Conservation (phyloP, 2,329 filamentous ascomycete species). For the Aschersonia sp. region DNA sequence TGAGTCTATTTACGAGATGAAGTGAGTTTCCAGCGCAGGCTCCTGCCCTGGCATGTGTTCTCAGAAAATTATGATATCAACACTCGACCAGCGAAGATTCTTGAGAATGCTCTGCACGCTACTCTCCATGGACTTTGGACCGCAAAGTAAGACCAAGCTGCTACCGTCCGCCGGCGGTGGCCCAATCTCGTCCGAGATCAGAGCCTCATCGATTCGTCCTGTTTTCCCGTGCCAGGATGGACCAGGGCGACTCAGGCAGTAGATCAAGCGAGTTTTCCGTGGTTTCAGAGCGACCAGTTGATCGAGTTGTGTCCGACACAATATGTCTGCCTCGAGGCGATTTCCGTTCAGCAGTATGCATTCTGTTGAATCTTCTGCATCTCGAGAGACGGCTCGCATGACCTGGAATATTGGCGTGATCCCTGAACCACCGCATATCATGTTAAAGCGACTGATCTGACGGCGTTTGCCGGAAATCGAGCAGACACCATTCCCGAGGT, state of each 20-base stretch:
- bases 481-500: constrained; percentile 53
- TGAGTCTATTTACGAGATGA: no score
- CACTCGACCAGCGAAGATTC: constrained; percentile 47
- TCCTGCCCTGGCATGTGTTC: not conserved
- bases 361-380: constrained; percentile 45
- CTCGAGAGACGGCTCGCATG: constrained; percentile 55
- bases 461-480: constrained; percentile 41
- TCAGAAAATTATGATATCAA: constrained; percentile 14
- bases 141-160: constrained; percentile 63
- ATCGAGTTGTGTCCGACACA: constrained; percentile 64
- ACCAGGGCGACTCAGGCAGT: constrained; percentile 52
- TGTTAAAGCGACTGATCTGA: constrained; percentile 54
- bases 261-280: constrained; percentile 47
- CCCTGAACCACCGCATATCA: constrained; percentile 82
- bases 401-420: constrained; percentile 89
- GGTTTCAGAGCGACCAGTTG: constrained; percentile 35
- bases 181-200: constrained; percentile 47
- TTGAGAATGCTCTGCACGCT: constrained; percentile 37
- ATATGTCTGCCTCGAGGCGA: constrained; percentile 62
- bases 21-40: no score
- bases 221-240: constrained; percentile 52
- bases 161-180: constrained; percentile 25
- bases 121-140: constrained; percentile 62
- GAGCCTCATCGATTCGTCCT: constrained; percentile 49
- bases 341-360: constrained; percentile 74